These are phyloP conservation scores for Cavenderia fasciculata DNA, from an alignment of 78 protist species.

Conservation along the genomic window DNA sequence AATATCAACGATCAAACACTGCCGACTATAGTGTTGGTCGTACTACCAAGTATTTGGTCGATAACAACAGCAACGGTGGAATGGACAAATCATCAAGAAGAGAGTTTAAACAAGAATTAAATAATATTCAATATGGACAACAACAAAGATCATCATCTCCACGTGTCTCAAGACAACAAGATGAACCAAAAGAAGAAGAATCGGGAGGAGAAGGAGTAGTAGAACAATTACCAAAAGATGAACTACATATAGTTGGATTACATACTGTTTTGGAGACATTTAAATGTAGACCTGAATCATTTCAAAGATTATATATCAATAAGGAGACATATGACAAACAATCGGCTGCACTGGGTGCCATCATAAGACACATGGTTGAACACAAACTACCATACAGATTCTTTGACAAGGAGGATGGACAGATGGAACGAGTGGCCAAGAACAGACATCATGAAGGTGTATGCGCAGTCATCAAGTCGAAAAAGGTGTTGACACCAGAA, in stretches of 20 bases:
- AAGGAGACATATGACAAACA: neutral
- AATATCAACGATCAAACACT: too few relatives aligned
- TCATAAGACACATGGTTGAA: neutral
- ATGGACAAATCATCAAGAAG: too few relatives aligned
- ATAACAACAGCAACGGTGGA: too few relatives aligned
- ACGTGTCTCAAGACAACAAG: too few relatives aligned
- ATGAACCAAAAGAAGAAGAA: too few relatives aligned
- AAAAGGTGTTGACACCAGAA: neutral
- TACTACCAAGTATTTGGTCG: too few relatives aligned
- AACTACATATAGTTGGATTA: slow-evolving; percentile 1
- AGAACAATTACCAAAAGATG: too few relatives aligned
- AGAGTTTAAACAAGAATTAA: too few relatives aligned
- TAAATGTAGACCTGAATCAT: slow-evolving; percentile 21
- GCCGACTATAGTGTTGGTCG: too few relatives aligned
- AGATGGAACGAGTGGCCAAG: neutral
- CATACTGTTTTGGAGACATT: neutral
- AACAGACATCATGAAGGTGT: slow-evolving; percentile 59
- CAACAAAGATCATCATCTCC: too few relatives aligned
- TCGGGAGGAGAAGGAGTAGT: too few relatives aligned
- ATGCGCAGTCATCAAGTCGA: neutral
- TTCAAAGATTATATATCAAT: slow-evolving; percentile 8
- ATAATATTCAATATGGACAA: too few relatives aligned
- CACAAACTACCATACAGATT: neutral
- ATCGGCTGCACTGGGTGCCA: neutral
- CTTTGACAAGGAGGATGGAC: neutral